Evolutionary conservation across 768 basidiomycete species (phyloP).

Genomic region (Gloeophyllum trabeum): DNA sequence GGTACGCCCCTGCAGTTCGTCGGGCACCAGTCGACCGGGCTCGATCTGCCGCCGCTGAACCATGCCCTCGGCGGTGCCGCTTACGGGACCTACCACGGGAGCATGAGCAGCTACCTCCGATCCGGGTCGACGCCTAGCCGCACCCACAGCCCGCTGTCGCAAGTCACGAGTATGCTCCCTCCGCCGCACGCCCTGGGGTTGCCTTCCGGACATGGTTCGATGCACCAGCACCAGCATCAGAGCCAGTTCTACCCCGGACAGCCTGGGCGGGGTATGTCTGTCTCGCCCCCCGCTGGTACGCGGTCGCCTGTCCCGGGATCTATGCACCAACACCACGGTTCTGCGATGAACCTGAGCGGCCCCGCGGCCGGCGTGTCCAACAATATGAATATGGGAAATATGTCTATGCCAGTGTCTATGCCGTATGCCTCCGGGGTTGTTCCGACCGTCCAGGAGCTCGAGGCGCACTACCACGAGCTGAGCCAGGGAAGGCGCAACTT

Average conservation of each 20-base stretch:
- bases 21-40: too few species aligned
- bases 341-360: background rate
- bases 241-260: background rate
- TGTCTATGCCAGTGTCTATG: conserved; percentile 5
- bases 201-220: conserved; percentile 7
- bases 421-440: conserved; percentile 13
- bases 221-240: background rate
- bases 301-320: background rate
- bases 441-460: conserved; percentile 50
- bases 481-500: conserved; percentile 48
- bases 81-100: conserved; percentile 22
- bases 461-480: conserved; percentile 60
- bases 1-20: too few species aligned
- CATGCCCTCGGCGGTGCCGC: conserved; percentile 22
- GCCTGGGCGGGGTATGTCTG: background rate
- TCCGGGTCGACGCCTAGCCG: conserved; percentile 45
- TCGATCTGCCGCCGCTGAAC: conserved; percentile 52
- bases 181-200: conserved; percentile 22
- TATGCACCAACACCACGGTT: background rate
- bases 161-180: conserved; percentile 17
- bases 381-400: too few species aligned
- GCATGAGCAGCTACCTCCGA: conserved; percentile 16
- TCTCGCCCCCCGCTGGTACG: background rate
- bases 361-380: conserved; percentile 4
- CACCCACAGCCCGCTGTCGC: conserved; percentile 52